Evolutionary conservation across 2,329 filamentous ascomycete species (phyloP), one percentile per base, ranked within the genome.

Genomic region (Colletotrichum navitas): DNA sequence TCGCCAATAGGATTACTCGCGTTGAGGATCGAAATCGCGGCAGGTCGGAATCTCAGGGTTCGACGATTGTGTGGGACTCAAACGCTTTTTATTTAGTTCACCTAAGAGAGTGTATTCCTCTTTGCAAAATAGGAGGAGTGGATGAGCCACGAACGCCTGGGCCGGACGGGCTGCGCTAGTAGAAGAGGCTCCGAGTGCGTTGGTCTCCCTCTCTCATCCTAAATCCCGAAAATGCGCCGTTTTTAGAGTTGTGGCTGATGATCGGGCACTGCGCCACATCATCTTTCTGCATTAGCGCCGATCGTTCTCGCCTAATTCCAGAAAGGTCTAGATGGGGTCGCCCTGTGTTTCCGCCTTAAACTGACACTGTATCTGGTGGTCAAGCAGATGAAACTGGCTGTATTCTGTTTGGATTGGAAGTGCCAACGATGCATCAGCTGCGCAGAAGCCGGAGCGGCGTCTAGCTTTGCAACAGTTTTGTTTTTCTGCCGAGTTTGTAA

Each of bases 241-340:
- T 71, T 64, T 72, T 72, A 72, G 51, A 70, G 66, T 72, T 72
- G 70, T 72, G 70, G 70, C 70, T 72, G 70, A 71, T 61, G 60
- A 45, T 18, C 66, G 66, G 60, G 66, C 61, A 16, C 55, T 72
- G 51, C 70, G 70, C 70, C 70, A 72, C 70, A 72, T 21, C 47
- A 61, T 24, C 11, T 65, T 60, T 62, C 56, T 39, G 70, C 70
- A 71, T 72, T 72, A 72, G 70, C 70, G 66, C 43, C 66, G 70
- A 72, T 72, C 70, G 60, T 41, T 54, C 32, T 63, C 64, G 64
- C 39, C 24, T 43, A 68, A 59, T 63, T 71, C 58, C 64, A 71
- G 59, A 68, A 63, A 36, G 49, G 47, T 36, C 61, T 61, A 47
- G 56, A 67, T 56, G 62, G 62, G 45, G 34, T n/a, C 39, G 24